Conservation (phyloP, 257 asterid genomes). For the Solanum appendiculatum region DNA sequence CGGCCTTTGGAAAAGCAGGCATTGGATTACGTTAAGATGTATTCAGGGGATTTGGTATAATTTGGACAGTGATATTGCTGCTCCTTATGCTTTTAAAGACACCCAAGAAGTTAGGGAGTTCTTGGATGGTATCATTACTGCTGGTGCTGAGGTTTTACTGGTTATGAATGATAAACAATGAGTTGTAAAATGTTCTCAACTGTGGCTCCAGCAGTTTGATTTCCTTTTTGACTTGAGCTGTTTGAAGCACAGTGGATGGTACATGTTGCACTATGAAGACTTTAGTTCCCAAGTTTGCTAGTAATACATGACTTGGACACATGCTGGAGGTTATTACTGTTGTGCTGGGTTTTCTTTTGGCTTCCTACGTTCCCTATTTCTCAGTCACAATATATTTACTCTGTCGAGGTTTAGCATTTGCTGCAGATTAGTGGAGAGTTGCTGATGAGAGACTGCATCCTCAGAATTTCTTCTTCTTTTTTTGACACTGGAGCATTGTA, state of each 20-base stretch:
- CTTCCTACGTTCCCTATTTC: neutral
- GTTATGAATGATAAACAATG: constrained; percentile 34
- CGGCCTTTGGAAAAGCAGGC: constrained; percentile 73
- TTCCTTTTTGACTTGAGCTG: neutral
- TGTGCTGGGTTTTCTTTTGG: neutral
- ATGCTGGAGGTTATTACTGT: neutral
- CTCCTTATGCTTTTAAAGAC: constrained; percentile 37
- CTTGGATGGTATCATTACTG: constrained; percentile 35
- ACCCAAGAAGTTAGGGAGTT: constrained; percentile 33
- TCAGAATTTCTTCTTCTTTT: neutral
- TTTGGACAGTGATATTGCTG: constrained; percentile 69
- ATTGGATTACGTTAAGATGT: constrained; percentile 65
- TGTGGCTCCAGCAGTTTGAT: neutral
- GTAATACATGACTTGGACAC: neutral
- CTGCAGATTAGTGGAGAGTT: neutral
- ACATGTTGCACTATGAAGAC: neutral
- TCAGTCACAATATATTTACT: neutral
- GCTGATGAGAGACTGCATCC: neutral
- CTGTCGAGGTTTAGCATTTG: neutral
- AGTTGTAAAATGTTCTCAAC: neutral
- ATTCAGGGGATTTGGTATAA: constrained; percentile 61
- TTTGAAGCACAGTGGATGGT: neutral
- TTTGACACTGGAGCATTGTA: neutral
- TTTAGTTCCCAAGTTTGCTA: neutral
- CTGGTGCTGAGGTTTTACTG: constrained; percentile 66